Evolutionary conservation across 768 basidiomycete species (phyloP).

Genomic region (Agrocybe pediades): DNA sequence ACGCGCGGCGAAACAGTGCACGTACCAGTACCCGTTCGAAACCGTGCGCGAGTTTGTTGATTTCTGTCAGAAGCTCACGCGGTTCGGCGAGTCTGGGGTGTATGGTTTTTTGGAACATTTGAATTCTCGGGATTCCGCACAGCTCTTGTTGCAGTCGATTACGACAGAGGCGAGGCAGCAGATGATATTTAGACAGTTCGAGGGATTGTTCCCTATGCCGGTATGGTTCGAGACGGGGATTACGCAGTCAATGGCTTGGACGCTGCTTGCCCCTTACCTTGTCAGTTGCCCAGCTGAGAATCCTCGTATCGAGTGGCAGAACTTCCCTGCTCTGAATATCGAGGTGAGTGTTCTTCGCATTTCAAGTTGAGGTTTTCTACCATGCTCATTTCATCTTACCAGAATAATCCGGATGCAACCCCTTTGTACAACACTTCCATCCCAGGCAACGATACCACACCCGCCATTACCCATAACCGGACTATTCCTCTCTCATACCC

Average conservation of each 20-base stretch:
- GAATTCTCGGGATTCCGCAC: conserved; percentile 54
- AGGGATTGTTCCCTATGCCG: no score
- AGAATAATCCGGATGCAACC: conserved; percentile 28
- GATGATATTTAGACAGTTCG: conserved; percentile 64
- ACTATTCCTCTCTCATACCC: conserved; percentile 46
- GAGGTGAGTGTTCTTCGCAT: conserved; percentile 27
- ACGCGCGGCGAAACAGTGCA: conserved; percentile 44
- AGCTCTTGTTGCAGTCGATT: conserved; percentile 56
- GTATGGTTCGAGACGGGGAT: no score
- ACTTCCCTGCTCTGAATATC: conserved; percentile 57
- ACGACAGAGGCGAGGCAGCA: conserved; percentile 66
- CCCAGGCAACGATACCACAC: no score
- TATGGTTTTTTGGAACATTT: conserved; percentile 69
- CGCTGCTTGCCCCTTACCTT: conserved; percentile 55
- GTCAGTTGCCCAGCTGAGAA: conserved; percentile 52
- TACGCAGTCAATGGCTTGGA: conserved; percentile 69
- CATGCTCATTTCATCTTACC: not conserved
- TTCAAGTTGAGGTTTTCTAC: not conserved
- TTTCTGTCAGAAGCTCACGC: no score
- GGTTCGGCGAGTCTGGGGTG: conserved; percentile 60
- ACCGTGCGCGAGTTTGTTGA: no score
- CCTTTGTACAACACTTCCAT: conserved; percentile 19
- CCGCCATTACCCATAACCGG: conserved; percentile 61
- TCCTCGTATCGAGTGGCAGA: no score
- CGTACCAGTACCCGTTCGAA: no score